Base-by-base conservation (phyloP, 2,329 filamentous ascomycete species). In the Ilyonectria robusta region DNA sequence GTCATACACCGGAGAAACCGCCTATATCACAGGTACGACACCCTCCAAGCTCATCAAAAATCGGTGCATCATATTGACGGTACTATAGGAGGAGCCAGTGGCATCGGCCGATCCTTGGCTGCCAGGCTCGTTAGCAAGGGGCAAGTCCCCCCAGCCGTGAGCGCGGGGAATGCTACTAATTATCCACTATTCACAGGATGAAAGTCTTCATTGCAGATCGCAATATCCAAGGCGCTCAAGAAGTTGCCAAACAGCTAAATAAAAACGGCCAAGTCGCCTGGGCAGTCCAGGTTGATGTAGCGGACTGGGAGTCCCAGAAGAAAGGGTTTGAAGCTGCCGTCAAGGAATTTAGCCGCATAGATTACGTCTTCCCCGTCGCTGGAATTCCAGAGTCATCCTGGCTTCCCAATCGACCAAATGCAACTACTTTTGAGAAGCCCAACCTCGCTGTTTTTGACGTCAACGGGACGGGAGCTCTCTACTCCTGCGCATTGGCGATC, bases 361-460 rank as follows among this genome's bases (percentile, higher is more conserved):
- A 61, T 33, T 61, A 53, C 47, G 58, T 61, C 13, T 61, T 61
- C 44, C 26, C 26, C 19, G 35, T 61, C 1, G 58, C 58, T 46
- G 58, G 58, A 9, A 61, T 61, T 40, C 23, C 47, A 6, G 58
- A 61, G 47, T 13, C 53, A 15, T 42, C 58, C 15, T 61, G 58
- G 58, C 58, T 61, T 6, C 58, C 58, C 23, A 61, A 61, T 42
- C 58, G 46, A n/a, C 58, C 58, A 11, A 61, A 61, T 6, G 46
- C 46, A 40, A 53, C 33, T 13, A 19, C 1, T 3, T 61, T 61
- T 17, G 58, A 51, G 21, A 61, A 54, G 47, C 58, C 58, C 23
- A 61, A 61, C 21, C 33, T 61, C 7, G 15, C 46, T 10, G 58
- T 61, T 7, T 44, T 61, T 9, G 58, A 61, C 10, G 58, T 61